These are phyloP conservation scores for Phoma sp. DNA, from an alignment of 2,329 filamentous ascomycete genomes.

Conservation along the genomic window DNA sequence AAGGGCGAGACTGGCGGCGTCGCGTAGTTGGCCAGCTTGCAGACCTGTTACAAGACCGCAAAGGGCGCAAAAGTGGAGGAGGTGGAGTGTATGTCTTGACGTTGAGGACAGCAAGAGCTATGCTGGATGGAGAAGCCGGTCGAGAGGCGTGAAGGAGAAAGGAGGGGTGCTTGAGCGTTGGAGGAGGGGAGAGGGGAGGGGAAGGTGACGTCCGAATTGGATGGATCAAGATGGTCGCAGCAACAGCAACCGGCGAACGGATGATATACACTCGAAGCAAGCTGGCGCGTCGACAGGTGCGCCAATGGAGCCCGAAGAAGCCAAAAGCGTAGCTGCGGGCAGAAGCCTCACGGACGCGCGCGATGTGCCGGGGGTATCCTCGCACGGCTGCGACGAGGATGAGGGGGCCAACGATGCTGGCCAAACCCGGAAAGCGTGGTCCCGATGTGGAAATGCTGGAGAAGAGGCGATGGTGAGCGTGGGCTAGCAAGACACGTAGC, in stretches of 20 bases:
- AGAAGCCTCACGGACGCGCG: constrained; percentile 45
- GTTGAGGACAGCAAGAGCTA: constrained; percentile 19
- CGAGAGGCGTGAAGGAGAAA: constrained; percentile 17
- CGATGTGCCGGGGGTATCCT: constrained; percentile 45
- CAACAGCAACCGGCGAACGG: constrained; percentile 40
- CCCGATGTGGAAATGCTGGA: constrained; percentile 48
- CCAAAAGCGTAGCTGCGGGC: constrained; percentile 42
- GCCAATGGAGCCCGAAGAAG: constrained; percentile 47
- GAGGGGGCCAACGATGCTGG: constrained; percentile 30
- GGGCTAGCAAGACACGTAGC: constrained; percentile 41
- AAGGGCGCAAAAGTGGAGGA: constrained; percentile 25
- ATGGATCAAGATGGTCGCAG: constrained; percentile 37
- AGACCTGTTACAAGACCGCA: constrained; percentile 40
- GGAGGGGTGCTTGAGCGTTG: constrained; percentile 1
- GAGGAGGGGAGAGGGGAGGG: constrained; percentile 7
- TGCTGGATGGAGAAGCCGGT: constrained; percentile 18
- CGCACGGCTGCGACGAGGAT: constrained; percentile 45
- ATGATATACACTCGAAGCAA: constrained; percentile 48
- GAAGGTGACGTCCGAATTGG: constrained; percentile 38
- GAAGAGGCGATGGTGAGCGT: constrained; percentile 34
- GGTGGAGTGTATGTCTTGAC: constrained; percentile 9
- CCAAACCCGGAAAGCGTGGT: constrained; percentile 40
- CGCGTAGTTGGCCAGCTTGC: constrained; percentile 71
- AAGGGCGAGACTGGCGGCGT: constrained; percentile 69
- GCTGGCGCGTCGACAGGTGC: constrained; percentile 41